Conservation (phyloP, 257 asterid species). For the Lavandula angustifolia region DNA sequence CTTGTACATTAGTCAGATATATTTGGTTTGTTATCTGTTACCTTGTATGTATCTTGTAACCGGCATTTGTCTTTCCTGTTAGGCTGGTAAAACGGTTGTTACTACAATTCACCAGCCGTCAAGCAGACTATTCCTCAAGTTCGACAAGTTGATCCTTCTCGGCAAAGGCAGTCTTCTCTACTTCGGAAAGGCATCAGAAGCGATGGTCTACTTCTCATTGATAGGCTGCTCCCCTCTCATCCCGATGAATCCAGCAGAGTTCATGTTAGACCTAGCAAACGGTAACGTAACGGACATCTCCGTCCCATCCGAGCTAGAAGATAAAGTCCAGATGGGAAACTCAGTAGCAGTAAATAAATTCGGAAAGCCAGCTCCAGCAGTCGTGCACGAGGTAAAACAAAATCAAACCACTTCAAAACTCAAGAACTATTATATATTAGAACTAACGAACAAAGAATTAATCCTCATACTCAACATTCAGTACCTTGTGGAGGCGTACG, state of each 20-base stretch:
- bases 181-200: constrained; percentile 86
- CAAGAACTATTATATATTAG: no score
- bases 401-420: no score
- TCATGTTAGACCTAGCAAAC: constrained; percentile 90
- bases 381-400: constrained; percentile 61
- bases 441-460: not conserved
- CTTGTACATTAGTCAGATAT: no score
- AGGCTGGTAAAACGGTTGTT: constrained; percentile 89
- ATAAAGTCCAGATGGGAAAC: constrained; percentile 65
- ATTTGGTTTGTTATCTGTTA: no score
- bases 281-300: constrained; percentile 81
- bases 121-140: constrained; percentile 85
- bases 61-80: no score
- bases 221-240: constrained; percentile 80
- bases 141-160: constrained; percentile 79
- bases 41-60: no score
- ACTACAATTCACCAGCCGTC: constrained; percentile 99
- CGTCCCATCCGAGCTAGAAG: constrained; percentile 74
- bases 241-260: constrained; percentile 92
- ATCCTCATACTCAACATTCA: constrained; percentile 32
- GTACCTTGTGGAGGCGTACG: constrained; percentile 89
- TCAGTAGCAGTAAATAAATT: constrained; percentile 43
- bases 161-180: constrained; percentile 85
- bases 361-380: constrained; percentile 62
- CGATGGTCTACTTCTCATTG: constrained; percentile 67